A percentile compares a stretch with the other conserved stretches of the same genome.
Evolutionary conservation across 2,329 filamentous ascomycete genomes (phyloP).

Genomic region (Botrytis fragariae): DNA sequence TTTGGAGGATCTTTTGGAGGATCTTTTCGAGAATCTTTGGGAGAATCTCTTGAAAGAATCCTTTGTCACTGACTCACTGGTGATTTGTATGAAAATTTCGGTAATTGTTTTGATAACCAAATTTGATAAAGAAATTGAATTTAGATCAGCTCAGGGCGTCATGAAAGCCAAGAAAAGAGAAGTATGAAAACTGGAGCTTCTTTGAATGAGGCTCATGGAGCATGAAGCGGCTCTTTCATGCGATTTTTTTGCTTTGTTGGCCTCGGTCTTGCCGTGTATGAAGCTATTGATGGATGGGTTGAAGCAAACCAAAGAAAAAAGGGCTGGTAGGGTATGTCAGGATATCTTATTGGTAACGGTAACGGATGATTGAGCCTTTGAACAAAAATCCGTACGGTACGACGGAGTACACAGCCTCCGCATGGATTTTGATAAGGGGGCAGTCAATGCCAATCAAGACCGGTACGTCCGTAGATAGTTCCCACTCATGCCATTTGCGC

Average conservation of each 20-base stretch:
- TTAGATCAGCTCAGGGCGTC: background rate
- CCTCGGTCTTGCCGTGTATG: background rate
- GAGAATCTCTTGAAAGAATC: too few relatives aligned
- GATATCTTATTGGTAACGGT: background rate
- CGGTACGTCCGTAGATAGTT: background rate
- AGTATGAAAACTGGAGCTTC: background rate
- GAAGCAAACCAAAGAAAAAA: background rate
- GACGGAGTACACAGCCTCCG: background rate
- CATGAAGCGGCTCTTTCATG: background rate
- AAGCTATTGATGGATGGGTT: background rate
- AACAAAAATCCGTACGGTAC: background rate
- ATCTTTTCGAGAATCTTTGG: too few relatives aligned
- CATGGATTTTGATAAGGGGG: background rate
- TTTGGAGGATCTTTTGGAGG: too few relatives aligned
- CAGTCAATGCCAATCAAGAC: background rate
- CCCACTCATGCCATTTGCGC: background rate
- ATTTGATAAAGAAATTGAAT: background rate
- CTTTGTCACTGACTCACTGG: background rate
- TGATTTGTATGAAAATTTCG: background rate
- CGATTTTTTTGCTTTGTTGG: background rate
- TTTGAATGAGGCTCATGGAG: background rate
- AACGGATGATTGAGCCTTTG: background rate
- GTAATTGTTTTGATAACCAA: background rate
- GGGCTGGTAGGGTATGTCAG: background rate
- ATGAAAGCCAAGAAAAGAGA: background rate